A percentile compares a stretch with the other conserved stretches of the same genome.
phyloP scores from a whole-genome alignment of 805 yeast species.

The Kluyveromyces nonfermentans region DNA sequence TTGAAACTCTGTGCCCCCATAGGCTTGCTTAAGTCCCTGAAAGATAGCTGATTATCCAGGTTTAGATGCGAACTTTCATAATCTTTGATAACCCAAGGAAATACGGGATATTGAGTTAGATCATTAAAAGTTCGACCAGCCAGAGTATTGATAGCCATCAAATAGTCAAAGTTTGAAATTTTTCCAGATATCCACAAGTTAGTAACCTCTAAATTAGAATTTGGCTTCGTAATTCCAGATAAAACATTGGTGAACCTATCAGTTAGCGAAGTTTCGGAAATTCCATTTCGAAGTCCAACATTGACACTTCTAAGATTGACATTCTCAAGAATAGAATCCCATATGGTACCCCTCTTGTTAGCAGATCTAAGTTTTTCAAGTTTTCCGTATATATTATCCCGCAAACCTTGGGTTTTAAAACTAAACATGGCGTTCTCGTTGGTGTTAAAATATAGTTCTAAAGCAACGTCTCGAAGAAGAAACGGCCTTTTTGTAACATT shows the following conservation, averaged over 20 bases:
- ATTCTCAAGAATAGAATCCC: slow-evolving; percentile 43
- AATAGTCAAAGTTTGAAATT: slow-evolving; percentile 72
- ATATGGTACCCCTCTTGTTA: slow-evolving; percentile 43
- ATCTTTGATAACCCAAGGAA: slow-evolving; percentile 87
- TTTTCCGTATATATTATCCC: slow-evolving; percentile 48
- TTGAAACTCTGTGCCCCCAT: slow-evolving; percentile 77
- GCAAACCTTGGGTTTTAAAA: slow-evolving; percentile 39
- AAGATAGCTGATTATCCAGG: slow-evolving; percentile 48
- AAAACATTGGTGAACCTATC: slow-evolving; percentile 38
- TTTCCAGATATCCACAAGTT: slow-evolving; percentile 68
- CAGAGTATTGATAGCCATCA: slow-evolving; percentile 69
- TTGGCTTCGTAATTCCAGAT: slow-evolving; percentile 29
- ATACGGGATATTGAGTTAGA: slow-evolving; percentile 81
- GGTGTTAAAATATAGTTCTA: slow-evolving; percentile 66
- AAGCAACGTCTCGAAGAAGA: slow-evolving; percentile 67
- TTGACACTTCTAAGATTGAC: slow-evolving; percentile 32
- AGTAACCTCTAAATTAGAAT: slow-evolving; percentile 41
- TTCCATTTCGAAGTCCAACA: slow-evolving; percentile 26
- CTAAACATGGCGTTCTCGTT: slow-evolving; percentile 67
- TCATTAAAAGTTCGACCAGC: slow-evolving; percentile 90
- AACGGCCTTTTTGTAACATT: slow-evolving; percentile 69
- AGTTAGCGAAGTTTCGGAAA: slow-evolving; percentile 29
- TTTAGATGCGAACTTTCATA: slow-evolving; percentile 66
- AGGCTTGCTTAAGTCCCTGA: slow-evolving; percentile 72
- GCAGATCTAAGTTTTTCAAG: slow-evolving; percentile 42